Evolutionary conservation across 2,329 filamentous ascomycete species (phyloP).

Genomic region (Diaporthe nobilis): DNA sequence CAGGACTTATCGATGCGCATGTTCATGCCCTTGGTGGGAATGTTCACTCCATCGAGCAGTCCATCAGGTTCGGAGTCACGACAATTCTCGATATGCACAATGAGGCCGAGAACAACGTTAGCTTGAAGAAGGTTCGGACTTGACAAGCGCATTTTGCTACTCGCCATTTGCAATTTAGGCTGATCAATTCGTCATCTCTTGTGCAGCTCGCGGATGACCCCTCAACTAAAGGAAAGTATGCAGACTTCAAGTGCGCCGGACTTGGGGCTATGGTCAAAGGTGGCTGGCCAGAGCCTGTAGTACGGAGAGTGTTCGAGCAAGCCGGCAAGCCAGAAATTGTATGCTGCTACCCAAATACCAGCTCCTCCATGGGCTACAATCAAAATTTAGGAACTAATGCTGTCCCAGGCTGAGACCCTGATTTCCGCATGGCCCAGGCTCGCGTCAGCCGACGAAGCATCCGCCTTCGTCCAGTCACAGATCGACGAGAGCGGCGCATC

Average conservation of each 20-base stretch:
- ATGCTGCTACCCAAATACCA: not conserved
- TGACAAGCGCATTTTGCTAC: not conserved
- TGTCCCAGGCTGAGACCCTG: not conserved
- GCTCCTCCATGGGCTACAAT: rapidly evolving
- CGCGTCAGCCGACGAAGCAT: not conserved
- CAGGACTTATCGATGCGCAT: conserved; percentile 19
- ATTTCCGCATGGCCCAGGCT: conserved; percentile 7
- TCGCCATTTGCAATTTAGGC: not conserved
- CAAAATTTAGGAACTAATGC: not conserved
- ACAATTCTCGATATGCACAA: conserved; percentile 10
- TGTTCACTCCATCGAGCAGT: conserved; percentile 4
- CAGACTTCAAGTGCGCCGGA: conserved; percentile 14
- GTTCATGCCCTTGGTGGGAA: conserved; percentile 13
- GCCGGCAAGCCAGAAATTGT: conserved; percentile 1
- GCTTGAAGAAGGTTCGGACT: not conserved
- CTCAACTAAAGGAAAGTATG: not conserved
- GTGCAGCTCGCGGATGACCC: not conserved
- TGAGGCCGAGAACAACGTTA: conserved; percentile 1
- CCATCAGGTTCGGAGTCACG: conserved; percentile 9
- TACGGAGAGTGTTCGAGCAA: not conserved
- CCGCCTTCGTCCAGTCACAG: conserved; percentile 21
- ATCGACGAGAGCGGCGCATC: conserved; percentile 15
- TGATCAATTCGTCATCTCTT: not conserved
- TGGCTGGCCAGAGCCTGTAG: not conserved
- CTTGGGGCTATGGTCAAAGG: not conserved